phyloP scores from a whole-genome alignment of 495 filamentous ascomycete species.

The Aspergillus saccharolyticus region DNA sequence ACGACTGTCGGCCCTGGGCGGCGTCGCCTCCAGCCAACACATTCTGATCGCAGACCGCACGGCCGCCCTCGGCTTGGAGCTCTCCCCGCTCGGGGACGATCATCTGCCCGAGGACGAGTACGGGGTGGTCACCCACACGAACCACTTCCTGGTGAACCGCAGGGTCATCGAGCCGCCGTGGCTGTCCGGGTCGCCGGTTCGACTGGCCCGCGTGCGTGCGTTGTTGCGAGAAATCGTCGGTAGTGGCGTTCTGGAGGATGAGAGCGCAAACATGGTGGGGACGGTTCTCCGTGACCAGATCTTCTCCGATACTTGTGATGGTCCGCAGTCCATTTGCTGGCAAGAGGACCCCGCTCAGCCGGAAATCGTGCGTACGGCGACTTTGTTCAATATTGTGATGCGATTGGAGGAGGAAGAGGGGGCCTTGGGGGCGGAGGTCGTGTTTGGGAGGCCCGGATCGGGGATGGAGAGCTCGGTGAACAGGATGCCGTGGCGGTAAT shows the following conservation, averaged over 20 bases:
- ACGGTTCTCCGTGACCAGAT: conserved; percentile 24
- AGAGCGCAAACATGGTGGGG: conserved; percentile 15
- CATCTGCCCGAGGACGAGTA: conserved; percentile 42
- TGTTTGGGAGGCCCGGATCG: conserved; percentile 28
- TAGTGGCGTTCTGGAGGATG: conserved; percentile 14
- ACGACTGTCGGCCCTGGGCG: conserved; percentile 39
- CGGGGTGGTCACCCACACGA: conserved; percentile 55
- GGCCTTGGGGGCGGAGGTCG: conserved; percentile 29
- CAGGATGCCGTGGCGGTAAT: conserved; percentile 24
- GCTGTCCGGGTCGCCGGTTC: conserved; percentile 48
- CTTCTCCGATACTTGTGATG: conserved; percentile 34
- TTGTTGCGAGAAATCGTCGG: conserved; percentile 30
- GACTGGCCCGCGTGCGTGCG: conserved; percentile 43
- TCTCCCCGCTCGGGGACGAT: conserved; percentile 49
- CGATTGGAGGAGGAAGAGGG: conserved; percentile 23
- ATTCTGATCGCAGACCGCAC: conserved; percentile 55
- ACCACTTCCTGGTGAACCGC: conserved; percentile 53
- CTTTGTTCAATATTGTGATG: conserved; percentile 40
- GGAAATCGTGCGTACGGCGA: conserved; percentile 15
- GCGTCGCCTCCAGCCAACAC: conserved; percentile 58
- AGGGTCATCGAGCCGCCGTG: conserved; percentile 47
- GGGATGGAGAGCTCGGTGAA: conserved; percentile 26
- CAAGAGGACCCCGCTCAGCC: conserved; percentile 20
- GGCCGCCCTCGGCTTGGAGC: conserved; percentile 53
- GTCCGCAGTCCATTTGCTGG: conserved; percentile 32